Evolutionary conservation across 805 yeast genomes (phyloP).

Genomic region (Candida krabiensis): DNA sequence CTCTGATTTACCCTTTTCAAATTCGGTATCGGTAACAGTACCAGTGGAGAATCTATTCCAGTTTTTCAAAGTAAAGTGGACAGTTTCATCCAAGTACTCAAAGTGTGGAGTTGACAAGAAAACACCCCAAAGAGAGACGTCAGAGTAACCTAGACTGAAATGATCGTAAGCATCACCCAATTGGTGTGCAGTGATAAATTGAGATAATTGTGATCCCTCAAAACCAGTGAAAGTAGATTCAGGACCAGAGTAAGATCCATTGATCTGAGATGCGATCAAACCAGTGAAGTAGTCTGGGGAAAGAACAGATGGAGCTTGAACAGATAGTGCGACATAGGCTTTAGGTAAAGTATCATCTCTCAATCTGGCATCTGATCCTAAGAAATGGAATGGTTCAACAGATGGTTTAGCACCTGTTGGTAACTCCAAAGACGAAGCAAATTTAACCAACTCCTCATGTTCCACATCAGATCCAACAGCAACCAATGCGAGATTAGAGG

Average conservation of each 20-base stretch:
- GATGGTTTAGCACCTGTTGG: constrained; percentile 52
- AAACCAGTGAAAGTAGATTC: constrained; percentile 55
- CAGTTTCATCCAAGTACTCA: constrained; percentile 65
- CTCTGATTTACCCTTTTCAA: constrained; percentile 72
- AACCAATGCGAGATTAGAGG: constrained; percentile 67
- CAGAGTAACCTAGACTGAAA: constrained; percentile 71
- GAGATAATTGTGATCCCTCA: constrained; percentile 70
- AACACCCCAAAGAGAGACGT: constrained; percentile 85
- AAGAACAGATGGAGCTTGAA: constrained; percentile 61
- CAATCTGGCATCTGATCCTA: constrained; percentile 84
- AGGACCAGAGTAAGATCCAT: constrained; percentile 53
- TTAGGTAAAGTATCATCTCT: constrained; percentile 86
- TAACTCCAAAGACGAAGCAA: constrained; percentile 53
- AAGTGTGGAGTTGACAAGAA: constrained; percentile 63
- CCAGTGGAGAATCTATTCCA: constrained; percentile 79
- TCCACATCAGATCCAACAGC: constrained; percentile 60
- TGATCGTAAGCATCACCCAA: constrained; percentile 70
- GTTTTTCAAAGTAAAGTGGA: constrained; percentile 79
- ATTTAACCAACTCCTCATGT: constrained; percentile 69
- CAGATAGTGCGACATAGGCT: constrained; percentile 78
- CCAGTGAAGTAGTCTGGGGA: constrained; percentile 71
- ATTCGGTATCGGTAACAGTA: constrained; percentile 74
- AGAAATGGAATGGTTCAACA: constrained; percentile 57
- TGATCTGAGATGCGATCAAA: constrained; percentile 67
- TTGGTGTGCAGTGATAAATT: constrained; percentile 68